Base-by-base conservation (phyloP, 1,284 basidiomycete genomes). In the Pascua sp. region DNA sequence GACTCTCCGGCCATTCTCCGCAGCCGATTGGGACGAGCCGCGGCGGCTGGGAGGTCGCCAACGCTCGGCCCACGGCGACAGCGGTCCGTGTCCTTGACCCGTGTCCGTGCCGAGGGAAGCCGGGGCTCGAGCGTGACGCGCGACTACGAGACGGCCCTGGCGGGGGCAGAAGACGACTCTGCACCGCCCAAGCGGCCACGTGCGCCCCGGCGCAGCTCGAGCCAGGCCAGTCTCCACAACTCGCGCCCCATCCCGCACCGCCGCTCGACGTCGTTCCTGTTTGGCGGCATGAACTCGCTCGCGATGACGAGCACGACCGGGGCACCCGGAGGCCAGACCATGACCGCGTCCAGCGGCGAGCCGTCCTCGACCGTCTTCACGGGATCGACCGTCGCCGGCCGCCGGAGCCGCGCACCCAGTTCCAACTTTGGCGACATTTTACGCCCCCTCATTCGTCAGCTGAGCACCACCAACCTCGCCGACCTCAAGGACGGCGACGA, bases 201-300 rank as follows among this genome's bases (percentile, higher is more conserved):
- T 17, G 18, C 45, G 8, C 39, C 60, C 12, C 39, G 58, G 13
- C 53, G 57, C 59, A 43, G 57, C 51, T 42, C 62, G 55, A 45
- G 60, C 57, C 11, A 64, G 59, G 56, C 54, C 57, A 37, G 52
- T 58, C 40, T 59, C 56, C n/a, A 46, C 32, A 24, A 9, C 43
- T 52, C 24, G 24, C 24, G 24, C 7, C 24, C 24, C 24, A 32
- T 49, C 13, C 32, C 43, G 37, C 53, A 57, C 44, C 62, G 70
- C 39, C 61, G 72, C 53, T 68, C 69, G 3, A 68, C 61, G 42
- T 68, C 66, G 37, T 72, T 71, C 67, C 57, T 76, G 17, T 76
- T 74, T 37, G 71, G 71, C 18, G 63, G 59, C 8, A 61, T 75
- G 73, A 71, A 70, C 0, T 69, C 70, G n/a, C 53, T 75, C 47